Evolutionary conservation across 345 rosid genomes (phyloP).

Genomic region (Litchi chinensis): DNA sequence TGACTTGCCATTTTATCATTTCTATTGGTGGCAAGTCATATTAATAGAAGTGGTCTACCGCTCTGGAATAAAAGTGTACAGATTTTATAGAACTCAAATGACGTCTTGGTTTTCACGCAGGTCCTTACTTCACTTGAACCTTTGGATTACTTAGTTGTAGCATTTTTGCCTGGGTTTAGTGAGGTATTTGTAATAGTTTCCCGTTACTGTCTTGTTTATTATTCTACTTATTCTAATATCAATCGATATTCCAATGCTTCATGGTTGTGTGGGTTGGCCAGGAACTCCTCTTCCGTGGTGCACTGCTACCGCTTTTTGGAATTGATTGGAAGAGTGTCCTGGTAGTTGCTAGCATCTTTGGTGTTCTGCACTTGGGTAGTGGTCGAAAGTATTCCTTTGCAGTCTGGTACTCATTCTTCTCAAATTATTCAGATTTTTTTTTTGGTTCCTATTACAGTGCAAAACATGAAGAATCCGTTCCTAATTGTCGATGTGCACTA

Average conservation of each 20-base stretch:
- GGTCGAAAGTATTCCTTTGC: conserved; percentile 91
- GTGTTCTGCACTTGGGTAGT: conserved; percentile 76
- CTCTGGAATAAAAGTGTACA: neutral
- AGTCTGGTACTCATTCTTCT: conserved; percentile 55
- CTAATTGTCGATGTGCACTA: neutral
- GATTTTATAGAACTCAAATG: conserved; percentile 7
- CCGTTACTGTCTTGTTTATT: neutral
- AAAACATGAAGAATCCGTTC: neutral
- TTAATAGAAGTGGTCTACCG: neutral
- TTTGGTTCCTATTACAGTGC: neutral
- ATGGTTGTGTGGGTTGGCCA: conserved; percentile 26
- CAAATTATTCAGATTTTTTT: neutral
- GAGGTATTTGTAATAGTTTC: conserved; percentile 48
- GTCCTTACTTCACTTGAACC: conserved; percentile 85
- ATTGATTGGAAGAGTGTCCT: conserved; percentile 63
- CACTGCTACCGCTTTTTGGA: conserved; percentile 71
- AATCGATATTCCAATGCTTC: neutral
- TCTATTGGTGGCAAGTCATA: neutral
- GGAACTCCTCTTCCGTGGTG: conserved; percentile 88
- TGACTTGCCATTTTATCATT: neutral
- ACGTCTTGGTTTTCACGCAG: conserved; percentile 34
- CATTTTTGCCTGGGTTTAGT: conserved; percentile 80
- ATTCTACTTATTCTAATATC: neutral
- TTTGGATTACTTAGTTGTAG: conserved; percentile 71
- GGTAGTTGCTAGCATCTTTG: conserved; percentile 61